Evolutionary conservation across 1,284 basidiomycete genomes (phyloP), one percentile per base, ranked within the genome.

Genomic region (Ganoderma sinense): DNA sequence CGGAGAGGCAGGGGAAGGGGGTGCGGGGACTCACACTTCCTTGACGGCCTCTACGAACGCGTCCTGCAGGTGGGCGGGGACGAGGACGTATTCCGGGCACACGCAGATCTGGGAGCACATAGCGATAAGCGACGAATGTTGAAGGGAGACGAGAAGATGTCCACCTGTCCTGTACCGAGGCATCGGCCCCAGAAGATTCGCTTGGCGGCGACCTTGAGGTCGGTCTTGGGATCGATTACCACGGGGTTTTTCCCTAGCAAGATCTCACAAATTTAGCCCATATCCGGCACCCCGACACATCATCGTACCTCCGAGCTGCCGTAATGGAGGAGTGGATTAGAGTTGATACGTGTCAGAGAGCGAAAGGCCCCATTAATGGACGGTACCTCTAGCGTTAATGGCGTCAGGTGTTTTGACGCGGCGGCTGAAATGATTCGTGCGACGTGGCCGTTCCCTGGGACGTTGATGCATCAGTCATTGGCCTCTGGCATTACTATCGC

Each of bases 381-480:
- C 48, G 4, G 13, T 51, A 53, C 48, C 84, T 94, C 96, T 59
- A 96, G 88, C 6, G 94, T 92, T 29, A 94, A 85, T 0, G 97
- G 95, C 0, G 95, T 95, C 20, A 97, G 82, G 66, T 91, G 90
- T 80, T 97, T 94, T 8, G 94, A 95, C 2, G 95, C 96, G 0
- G 96, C 96, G 0, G 86, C 82, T 10, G 92, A 90, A 13, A 98
- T 88, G 69, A 98, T 89, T 73, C 86, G 89, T 0, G 88, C 96
- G 10, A 98, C 91, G 20, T 91, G 90, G 10, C 88, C 91, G 33
- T 88, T 90, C 73, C 93, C 92, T 86, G 77, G 11, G 36, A 39
- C 11, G 33, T 14, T 23, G 4, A 14, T 6, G 4, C 1, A 26
- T 8, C 23, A 14, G 23, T 26, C 4, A 53, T 26, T 26, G 11